A percentile compares a stretch with the other conserved stretches of the same genome.
Conservation (phyloP, 257 asterid genomes). For the Solanum pimpinellifolium region DNA sequence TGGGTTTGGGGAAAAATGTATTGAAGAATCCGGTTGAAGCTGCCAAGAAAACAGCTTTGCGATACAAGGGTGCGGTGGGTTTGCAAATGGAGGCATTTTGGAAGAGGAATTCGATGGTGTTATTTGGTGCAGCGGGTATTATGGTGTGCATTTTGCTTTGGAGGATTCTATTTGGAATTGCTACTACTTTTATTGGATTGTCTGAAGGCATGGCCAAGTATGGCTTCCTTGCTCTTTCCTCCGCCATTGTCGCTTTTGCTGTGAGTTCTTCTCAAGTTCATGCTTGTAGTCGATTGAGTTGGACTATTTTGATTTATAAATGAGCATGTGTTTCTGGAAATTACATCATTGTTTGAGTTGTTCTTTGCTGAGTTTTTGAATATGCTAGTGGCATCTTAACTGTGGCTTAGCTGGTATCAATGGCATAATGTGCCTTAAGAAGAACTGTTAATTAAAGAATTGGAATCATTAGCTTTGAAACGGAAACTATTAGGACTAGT, state of each 20-base stretch:
- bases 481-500: neutral
- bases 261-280: conserved; percentile 43
- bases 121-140: conserved; percentile 71
- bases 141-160: conserved; percentile 73
- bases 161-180: conserved; percentile 84
- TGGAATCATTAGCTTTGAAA: neutral
- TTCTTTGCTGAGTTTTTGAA: neutral
- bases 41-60: conserved; percentile 22
- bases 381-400: neutral
- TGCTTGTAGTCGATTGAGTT: neutral
- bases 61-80: conserved; percentile 62
- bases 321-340: neutral
- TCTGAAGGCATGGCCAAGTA: conserved; percentile 97
- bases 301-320: neutral
- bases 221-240: conserved; percentile 88
- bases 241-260: conserved; percentile 75
- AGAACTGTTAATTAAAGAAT: neutral
- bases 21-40: conserved; percentile 33
- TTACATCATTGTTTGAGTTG: neutral
- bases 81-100: conserved; percentile 85
- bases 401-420: neutral
- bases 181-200: conserved; percentile 57
- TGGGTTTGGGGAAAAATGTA: conserved; percentile 29
- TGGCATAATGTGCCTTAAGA: neutral
- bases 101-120: conserved; percentile 62